A percentile compares a stretch with the other conserved stretches of the same genome.
Evolutionary conservation across 2,329 filamentous ascomycete species (phyloP).

Genomic region (Trichoderma sp.): DNA sequence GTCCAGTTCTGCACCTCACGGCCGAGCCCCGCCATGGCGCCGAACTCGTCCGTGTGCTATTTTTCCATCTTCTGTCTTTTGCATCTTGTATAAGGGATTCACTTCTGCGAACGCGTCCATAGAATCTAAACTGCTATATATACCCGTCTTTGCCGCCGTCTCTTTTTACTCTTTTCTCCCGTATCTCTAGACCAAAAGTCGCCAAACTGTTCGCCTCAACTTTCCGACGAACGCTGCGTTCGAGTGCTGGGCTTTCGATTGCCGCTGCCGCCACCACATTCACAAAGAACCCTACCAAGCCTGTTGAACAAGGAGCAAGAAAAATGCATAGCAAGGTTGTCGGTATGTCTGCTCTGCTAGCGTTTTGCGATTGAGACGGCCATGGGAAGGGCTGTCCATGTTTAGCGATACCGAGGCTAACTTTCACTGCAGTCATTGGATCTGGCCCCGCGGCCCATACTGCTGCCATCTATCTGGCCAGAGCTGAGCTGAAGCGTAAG

Average conservation of each 20-base stretch:
- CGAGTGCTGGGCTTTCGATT: slow-evolving; percentile 70
- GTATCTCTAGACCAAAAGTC: slow-evolving; percentile 29
- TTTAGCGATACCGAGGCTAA: background rate
- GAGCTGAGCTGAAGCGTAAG: slow-evolving; percentile 84
- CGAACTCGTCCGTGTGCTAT: background rate
- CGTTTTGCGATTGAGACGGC: background rate
- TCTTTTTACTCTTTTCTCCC: background rate
- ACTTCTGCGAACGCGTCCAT: slow-evolving; percentile 5
- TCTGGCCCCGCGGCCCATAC: slow-evolving; percentile 98
- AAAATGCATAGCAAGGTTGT: slow-evolving; percentile 94
- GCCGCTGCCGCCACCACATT: slow-evolving; percentile 65
- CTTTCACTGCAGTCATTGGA: slow-evolving; percentile 61
- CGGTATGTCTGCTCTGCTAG: slow-evolving; percentile 53
- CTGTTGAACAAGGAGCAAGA: slow-evolving; percentile 40
- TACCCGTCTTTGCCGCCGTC: background rate
- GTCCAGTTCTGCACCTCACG: background rate
- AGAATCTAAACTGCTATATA: background rate
- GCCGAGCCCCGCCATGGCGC: slow-evolving; percentile 1
- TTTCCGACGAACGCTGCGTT: slow-evolving; percentile 73
- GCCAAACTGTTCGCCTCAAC: slow-evolving; percentile 91
- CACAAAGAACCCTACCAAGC: slow-evolving; percentile 40
- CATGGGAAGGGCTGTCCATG: background rate
- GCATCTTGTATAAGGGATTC: background rate
- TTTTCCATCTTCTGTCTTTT: background rate
- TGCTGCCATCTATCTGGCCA: slow-evolving; percentile 90